A percentile compares a stretch with the other conserved stretches of the same genome.
phyloP scores from a whole-genome alignment of 768 basidiomycete species.

The Rhodotorula kratochvilovae region DNA sequence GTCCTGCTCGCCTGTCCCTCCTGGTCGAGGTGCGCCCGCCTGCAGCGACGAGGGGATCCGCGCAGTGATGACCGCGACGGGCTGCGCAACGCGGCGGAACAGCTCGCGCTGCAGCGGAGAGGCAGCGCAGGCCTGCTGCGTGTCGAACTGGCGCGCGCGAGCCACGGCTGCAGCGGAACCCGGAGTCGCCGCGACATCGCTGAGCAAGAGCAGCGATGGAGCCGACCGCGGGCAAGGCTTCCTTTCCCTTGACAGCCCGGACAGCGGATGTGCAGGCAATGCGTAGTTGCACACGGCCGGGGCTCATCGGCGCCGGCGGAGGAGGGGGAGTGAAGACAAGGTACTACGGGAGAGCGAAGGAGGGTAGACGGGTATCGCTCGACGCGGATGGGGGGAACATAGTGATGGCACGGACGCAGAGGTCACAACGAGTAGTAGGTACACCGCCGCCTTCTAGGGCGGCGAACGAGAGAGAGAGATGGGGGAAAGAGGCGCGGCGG shows the following conservation, averaged over 20 bases:
- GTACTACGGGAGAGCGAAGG: background rate
- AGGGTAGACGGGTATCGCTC: too few relatives aligned
- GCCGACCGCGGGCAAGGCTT: too few relatives aligned
- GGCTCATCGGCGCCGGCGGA: background rate
- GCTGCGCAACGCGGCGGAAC: slow-evolving; percentile 59
- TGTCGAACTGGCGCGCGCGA: slow-evolving; percentile 5
- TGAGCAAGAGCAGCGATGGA: background rate
- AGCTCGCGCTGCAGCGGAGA: slow-evolving; percentile 44
- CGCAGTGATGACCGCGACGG: slow-evolving; percentile 79
- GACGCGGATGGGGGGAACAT: too few relatives aligned
- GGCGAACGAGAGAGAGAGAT: background rate
- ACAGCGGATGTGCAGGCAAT: background rate
- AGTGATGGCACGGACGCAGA: background rate
- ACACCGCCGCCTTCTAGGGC: background rate
- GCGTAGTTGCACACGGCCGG: background rate
- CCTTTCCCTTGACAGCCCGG: background rate
- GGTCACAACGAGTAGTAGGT: background rate
- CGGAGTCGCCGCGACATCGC: slow-evolving; percentile 17
- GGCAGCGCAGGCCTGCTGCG: background rate
- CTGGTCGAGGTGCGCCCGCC: background rate
- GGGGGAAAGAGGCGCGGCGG: background rate
- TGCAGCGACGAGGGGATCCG: slow-evolving; percentile 50
- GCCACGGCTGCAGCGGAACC: slow-evolving; percentile 13
- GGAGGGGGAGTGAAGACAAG: background rate
- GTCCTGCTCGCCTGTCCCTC: slow-evolving; percentile 33